Evolutionary conservation across 129 eudicot genomes (phyloP).

Genomic region (carrot (Daucus carota)): DNA sequence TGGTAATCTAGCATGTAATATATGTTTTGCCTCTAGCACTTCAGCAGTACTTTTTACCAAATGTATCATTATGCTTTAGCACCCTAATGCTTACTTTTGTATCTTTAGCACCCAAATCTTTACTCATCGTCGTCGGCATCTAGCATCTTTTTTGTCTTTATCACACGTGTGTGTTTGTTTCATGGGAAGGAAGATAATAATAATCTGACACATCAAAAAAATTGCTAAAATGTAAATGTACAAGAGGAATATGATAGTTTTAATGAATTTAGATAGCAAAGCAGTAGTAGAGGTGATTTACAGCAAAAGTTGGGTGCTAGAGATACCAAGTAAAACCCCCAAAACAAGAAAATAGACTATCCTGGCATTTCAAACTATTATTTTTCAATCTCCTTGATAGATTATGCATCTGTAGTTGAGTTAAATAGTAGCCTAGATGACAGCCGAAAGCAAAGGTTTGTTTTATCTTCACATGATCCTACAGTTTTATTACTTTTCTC

Average conservation of each 20-base stretch:
- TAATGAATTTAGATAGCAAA: background rate
- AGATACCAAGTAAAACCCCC: no score
- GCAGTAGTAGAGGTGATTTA: no score
- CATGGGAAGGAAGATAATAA: background rate
- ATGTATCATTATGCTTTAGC: background rate
- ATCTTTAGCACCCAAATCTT: background rate
- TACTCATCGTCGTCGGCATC: background rate
- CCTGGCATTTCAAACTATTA: background rate
- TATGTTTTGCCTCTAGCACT: background rate
- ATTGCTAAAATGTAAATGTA: background rate
- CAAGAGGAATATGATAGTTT: background rate
- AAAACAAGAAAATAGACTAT: no score
- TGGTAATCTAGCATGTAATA: background rate
- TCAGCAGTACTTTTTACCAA: background rate
- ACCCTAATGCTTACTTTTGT: conserved; percentile 2
- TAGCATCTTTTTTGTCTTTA: background rate
- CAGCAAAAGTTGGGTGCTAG: background rate
- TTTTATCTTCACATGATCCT: background rate
- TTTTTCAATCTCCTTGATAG: background rate
- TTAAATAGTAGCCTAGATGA: background rate
- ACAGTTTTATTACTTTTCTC: background rate
- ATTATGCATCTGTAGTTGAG: background rate
- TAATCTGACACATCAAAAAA: background rate
- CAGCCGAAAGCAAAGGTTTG: background rate
- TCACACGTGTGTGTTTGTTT: background rate